These are phyloP conservation scores for Solanum pimpinellifolium DNA, from an alignment of 257 asterid species.

Conservation along the genomic window DNA sequence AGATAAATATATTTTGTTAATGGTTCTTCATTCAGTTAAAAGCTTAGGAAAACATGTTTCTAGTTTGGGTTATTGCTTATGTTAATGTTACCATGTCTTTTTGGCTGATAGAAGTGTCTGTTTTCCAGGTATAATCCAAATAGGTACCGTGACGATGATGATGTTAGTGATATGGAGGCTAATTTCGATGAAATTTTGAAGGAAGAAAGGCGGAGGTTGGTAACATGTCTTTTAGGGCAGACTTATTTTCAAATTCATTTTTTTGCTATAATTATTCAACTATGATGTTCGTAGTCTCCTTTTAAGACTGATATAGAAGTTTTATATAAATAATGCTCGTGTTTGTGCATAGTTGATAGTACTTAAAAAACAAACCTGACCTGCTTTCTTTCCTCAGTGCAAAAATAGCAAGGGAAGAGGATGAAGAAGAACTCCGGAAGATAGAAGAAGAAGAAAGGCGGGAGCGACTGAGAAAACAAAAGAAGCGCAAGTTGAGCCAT, in stretches of 20 bases:
- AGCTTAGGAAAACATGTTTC: not conserved
- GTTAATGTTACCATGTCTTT: not conserved
- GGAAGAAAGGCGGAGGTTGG: constrained; percentile 80
- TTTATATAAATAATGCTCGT: not conserved
- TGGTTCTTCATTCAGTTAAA: not conserved
- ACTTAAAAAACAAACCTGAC: not conserved
- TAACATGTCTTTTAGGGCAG: not conserved
- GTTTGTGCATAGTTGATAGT: not conserved
- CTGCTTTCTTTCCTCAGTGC: constrained; percentile 26
- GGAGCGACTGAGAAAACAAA: constrained; percentile 36
- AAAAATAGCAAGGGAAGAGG: constrained; percentile 52
- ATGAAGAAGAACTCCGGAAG: constrained; percentile 63
- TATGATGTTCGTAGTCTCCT: not conserved
- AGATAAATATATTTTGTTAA: not conserved
- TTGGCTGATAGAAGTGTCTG: not conserved
- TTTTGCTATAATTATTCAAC: not conserved
- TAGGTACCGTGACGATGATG: constrained; percentile 40
- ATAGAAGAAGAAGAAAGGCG: constrained; percentile 73
- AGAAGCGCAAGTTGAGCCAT: constrained; percentile 43
- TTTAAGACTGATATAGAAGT: not conserved
- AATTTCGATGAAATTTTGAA: constrained; percentile 44
- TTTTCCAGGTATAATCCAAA: constrained; percentile 63
- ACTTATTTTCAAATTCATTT: not conserved
- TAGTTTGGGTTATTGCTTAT: not conserved
- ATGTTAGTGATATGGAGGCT: constrained; percentile 85